Evolutionary conservation across 495 filamentous ascomycete genomes (phyloP), one percentile per base, ranked within the genome.

Genomic region (Penicillium verhagenii): DNA sequence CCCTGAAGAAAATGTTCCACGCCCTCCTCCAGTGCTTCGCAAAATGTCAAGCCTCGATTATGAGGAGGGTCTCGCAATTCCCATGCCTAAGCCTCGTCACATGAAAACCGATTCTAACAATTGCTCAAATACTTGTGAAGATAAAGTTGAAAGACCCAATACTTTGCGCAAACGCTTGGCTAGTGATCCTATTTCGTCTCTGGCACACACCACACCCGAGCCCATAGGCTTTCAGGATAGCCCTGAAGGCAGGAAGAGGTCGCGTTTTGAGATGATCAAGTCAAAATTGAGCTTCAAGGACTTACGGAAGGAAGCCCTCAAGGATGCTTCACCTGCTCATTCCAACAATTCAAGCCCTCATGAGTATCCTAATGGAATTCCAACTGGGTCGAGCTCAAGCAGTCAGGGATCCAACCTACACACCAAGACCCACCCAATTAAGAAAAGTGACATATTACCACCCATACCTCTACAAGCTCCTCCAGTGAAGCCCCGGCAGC

Each of bases 201-300:
- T 18, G 16, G 19, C n/a, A 24, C 13, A n/a, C 1, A 11, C 38
- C 25, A 10, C 25, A 21, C 31, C 16, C 25, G 50, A 60, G 29
- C 5, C 19, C 7, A 4, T 21, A 28, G 11, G 24, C 33, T 9
- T 18, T 39, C 31, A 38, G 4, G 28, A 33, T n/a, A 13, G 33
- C 1, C 31, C 37, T 7, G 52, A 61, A 0, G 51, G 57, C 14
- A 70, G 64, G 47, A 72, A 72, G 47, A 64, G 50, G 45, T 70
- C 64, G 0, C 60, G 60, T 6, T 44, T 72, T 35, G 64, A 66
- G 2, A 49, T 63, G 11, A 53, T 72, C 28, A 57, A 59, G 31
- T 64, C 64, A 8, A 72, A 75, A 47, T 56, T 71, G 38, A 72
- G 68, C 43, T 60, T 71, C 45, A 73, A 68, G 38, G 69, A 75